These are phyloP conservation scores for Blastocystis sp. DNA, from an alignment of 352 stramenopile genomes.

Conservation along the genomic window DNA sequence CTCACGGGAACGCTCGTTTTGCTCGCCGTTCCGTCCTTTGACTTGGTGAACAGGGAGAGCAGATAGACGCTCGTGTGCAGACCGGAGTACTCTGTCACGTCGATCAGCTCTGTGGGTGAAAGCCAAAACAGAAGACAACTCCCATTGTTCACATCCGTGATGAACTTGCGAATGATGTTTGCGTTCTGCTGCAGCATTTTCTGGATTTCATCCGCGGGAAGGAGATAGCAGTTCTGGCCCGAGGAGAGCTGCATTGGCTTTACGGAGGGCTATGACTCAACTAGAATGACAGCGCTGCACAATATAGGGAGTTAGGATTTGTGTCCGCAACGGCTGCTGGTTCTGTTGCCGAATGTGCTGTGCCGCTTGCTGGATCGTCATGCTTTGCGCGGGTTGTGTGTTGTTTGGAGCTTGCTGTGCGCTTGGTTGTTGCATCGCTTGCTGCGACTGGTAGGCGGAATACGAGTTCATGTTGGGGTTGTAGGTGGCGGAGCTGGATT, in stretches of 20 bases:
- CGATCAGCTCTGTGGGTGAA: slow-evolving; percentile 30
- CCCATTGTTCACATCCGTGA: slow-evolving; percentile 46
- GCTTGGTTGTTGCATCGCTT: neutral
- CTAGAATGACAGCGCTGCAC: neutral
- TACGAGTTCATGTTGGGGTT: neutral
- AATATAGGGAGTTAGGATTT: slow-evolving; percentile 29
- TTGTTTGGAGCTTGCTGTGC: neutral
- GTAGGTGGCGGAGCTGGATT: neutral
- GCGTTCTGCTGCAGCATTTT: slow-evolving; percentile 70
- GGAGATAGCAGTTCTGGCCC: slow-evolving; percentile 37
- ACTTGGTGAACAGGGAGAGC: slow-evolving; percentile 31
- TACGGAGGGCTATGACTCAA: slow-evolving; percentile 17
- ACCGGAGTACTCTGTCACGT: slow-evolving; percentile 60
- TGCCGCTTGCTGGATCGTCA: neutral
- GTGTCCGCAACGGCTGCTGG: neutral
- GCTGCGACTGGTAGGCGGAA: neutral
- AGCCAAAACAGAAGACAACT: slow-evolving; percentile 3
- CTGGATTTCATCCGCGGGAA: slow-evolving; percentile 41
- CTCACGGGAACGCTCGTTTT: slow-evolving; percentile 9
- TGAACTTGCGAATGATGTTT: slow-evolving; percentile 59
- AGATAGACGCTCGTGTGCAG: slow-evolving; percentile 63
- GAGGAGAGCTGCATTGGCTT: neutral
- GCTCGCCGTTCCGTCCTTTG: neutral
- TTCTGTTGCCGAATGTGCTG: neutral
- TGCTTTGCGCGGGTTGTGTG: neutral